phyloP scores from a whole-genome alignment of 148 eudicot species.

The Rhododendron vialii region DNA sequence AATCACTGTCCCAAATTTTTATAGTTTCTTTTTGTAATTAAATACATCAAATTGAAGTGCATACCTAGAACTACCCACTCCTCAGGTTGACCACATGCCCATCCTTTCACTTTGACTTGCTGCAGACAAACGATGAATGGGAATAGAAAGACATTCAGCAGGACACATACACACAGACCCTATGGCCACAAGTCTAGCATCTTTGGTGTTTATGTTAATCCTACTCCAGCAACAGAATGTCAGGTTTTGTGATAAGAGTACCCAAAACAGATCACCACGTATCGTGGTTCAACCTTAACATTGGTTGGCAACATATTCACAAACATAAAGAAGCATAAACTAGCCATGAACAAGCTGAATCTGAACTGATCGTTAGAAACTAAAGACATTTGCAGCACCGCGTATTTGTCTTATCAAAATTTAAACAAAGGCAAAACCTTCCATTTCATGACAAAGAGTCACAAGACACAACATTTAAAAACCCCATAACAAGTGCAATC shows the following conservation, averaged over 20 bases:
- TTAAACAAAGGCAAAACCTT: background rate
- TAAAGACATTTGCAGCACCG: background rate
- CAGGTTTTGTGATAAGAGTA: background rate
- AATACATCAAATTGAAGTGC: background rate
- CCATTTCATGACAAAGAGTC: background rate
- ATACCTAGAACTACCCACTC: background rate
- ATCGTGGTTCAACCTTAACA: background rate
- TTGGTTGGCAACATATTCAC: background rate
- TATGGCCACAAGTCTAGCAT: background rate
- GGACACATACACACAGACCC: background rate
- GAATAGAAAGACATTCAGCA: background rate
- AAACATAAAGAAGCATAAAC: background rate
- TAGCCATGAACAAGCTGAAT: constrained; percentile 3
- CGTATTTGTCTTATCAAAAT: background rate
- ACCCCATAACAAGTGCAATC: background rate
- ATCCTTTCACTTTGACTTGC: background rate
- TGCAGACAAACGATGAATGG: background rate
- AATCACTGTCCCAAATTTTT: background rate
- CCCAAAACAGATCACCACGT: background rate
- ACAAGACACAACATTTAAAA: background rate
- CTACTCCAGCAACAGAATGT: background rate
- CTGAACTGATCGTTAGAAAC: background rate
- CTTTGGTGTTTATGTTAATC: background rate
- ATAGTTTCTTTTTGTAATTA: background rate
- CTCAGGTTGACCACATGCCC: background rate